phyloP scores from a whole-genome alignment of 2,329 filamentous ascomycete genomes.

The Aspergillus versicolor region DNA sequence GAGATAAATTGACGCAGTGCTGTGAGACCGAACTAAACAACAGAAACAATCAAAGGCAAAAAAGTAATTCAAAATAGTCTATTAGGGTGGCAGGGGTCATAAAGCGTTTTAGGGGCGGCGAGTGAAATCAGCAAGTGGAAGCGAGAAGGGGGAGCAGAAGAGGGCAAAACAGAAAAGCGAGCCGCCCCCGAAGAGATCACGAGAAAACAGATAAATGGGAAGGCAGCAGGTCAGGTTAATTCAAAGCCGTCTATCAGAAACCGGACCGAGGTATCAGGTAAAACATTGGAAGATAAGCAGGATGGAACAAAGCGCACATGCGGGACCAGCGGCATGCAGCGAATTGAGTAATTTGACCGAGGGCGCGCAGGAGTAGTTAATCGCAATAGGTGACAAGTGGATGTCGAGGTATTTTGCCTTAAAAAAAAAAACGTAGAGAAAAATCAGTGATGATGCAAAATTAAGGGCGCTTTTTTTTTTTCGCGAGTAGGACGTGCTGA shows the following conservation, averaged over 20 bases:
- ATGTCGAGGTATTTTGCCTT: not conserved
- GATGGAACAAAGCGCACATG: conserved; percentile 9
- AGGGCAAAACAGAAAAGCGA: not conserved
- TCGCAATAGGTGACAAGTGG: not conserved
- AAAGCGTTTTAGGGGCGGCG: not conserved
- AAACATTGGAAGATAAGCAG: conserved; percentile 11
- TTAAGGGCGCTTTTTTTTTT: not conserved
- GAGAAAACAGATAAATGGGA: conserved; percentile 2
- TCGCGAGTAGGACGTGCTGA: not conserved
- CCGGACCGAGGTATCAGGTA: conserved; percentile 20
- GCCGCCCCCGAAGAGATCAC: not conserved
- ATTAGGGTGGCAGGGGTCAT: not conserved
- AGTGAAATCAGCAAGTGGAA: not conserved
- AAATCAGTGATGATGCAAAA: not conserved
- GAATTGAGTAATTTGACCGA: conserved; percentile 4
- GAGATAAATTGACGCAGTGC: not conserved
- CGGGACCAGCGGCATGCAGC: conserved; percentile 10
- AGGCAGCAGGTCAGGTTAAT: conserved; percentile 7
- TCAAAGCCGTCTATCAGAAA: conserved; percentile 24
- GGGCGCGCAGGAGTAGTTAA: not conserved
- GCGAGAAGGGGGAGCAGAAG: not conserved
- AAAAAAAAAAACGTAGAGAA: not conserved
- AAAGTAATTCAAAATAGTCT: not conserved
- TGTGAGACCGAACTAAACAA: not conserved
- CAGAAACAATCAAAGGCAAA: not conserved